Evolutionary conservation across 768 basidiomycete genomes (phyloP).

Genomic region (Boletus reticulatus): DNA sequence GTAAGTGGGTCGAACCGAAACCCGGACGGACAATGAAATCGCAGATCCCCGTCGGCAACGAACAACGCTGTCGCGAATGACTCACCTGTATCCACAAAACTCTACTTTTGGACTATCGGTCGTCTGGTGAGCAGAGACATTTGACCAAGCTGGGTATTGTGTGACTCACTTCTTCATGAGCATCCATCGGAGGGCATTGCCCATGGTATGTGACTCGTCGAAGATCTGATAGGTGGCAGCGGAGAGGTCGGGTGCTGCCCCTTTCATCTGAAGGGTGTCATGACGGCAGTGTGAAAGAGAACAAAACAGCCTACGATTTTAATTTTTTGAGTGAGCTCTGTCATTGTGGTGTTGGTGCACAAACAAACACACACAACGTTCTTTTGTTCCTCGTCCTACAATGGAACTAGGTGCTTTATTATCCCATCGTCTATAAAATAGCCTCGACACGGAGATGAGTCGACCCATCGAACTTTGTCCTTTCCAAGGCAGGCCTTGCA

Average conservation of each 20-base stretch:
- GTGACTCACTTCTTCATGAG: constrained; percentile 92
- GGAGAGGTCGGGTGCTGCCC: constrained; percentile 77
- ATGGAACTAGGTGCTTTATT: neutral
- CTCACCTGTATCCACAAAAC: constrained; percentile 96
- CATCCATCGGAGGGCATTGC: constrained; percentile 96
- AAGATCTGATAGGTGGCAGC: constrained; percentile 89
- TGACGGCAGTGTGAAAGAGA: neutral
- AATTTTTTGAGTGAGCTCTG: constrained; percentile 30
- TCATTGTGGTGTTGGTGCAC: constrained; percentile 14
- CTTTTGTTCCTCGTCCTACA: neutral
- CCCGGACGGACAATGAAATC: constrained; percentile 15
- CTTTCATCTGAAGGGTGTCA: constrained; percentile 64
- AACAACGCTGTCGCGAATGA: constrained; percentile 1
- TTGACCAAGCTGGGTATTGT: neutral
- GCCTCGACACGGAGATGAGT: neutral
- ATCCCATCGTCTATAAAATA: constrained; percentile 11
- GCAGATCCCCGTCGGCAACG: neutral
- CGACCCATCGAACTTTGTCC: neutral
- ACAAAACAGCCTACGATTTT: constrained; percentile 27
- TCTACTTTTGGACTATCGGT: constrained; percentile 88
- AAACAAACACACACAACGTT: neutral
- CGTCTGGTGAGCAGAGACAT: constrained; percentile 4
- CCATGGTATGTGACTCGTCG: constrained; percentile 95
- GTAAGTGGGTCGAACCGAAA: neutral
- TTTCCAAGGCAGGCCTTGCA: constrained; percentile 22